Base-by-base conservation (phyloP, 139 green algal genomes). In the Axilococcus clingmanii region DNA sequence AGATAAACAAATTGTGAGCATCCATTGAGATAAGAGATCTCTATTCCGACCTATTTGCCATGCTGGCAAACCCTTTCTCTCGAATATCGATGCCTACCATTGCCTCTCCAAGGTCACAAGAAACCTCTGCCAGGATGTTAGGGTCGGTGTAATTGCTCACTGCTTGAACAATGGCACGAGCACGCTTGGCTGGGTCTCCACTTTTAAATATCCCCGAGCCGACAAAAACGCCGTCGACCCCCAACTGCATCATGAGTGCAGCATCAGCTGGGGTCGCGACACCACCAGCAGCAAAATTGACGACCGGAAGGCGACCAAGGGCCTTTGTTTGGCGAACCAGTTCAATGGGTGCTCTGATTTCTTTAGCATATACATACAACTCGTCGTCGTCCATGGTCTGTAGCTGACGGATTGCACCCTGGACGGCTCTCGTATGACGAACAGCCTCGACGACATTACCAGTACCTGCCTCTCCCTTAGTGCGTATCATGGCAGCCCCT, bases 201-300 rank as follows among this genome's bases (percentile, higher is more conserved):
- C 62, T 84, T 80, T 99, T 99, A 84, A 99, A 99, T 69, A 99
- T 97, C 51, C 93, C 93, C 30, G 71, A 89, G 61, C 93, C 93
- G 37, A 99, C 93, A 72, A 99, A 98, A 43, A 99, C 93, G 47
- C 91, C 93, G 61, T 99, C 93, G 63, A 96, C 82, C 52, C 93
- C 93, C 48, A 99, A 88, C 77, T 94, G 84, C 85, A 94, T 95
- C 91, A 99, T 99, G n/a, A 99, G 69, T 4, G 93, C 93, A 2
- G 93, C 93, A 63, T 99, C 93, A 9, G 93, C 93, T n/a, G 93
- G 93, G 5, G 93, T 98, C 29, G 93, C 85, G 24, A 99, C 91
- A 42, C 91, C 93, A 28, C 93, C 93, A 7, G 93, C 93, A n/a
- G 93, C 92, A 75, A 99, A 99, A 82, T 99, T 99, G 22, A 99